Base-by-base conservation (phyloP, 2,329 filamentous ascomycete genomes). In the Colletotrichum cordylinicola region DNA sequence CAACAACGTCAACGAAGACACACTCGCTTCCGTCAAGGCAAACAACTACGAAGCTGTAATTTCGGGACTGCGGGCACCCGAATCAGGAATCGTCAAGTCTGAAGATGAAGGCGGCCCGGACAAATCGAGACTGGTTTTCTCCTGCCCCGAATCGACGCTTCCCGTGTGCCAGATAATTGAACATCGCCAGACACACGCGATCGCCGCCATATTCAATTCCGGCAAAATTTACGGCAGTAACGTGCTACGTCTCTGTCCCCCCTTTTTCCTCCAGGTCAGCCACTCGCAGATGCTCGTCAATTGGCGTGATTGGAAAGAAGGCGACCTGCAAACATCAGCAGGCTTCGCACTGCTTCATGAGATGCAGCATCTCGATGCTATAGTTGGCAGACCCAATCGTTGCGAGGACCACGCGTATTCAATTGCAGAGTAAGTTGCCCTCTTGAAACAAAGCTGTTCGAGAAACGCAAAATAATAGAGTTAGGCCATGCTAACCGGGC, bases 331-430 rank as follows among this genome's bases (percentile, higher is more conserved):
- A 4, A 15, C 13, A 7, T 66, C 62, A 21, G 62, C 62, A 0
- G 62, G 37, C 16, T 24, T 66, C 8, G 1, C 39, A 4, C 62
- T 66, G 62, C 37, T 66, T 27, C 62, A 66, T 29, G 62, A 66
- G 13, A 66, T 66, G 62, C 62, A 66, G 62, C 62, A 66, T 66
- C 37, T 48, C 6, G 37, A 66, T 27, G 62, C 62, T 9, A 31
- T 66, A 7, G 62, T 66, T 2, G 37, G 33, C 8, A 29, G 4
- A n/a, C 31, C 13, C 33, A 66, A 37, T 1, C 33, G 24, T 24
- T 43, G 62, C 37, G 15, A 1, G 0, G 62, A 66, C 9, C 15
- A 27, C 5, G 62, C 62, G 12, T 48, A 66, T 21, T 0, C 8
- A 15, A 24, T 66, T 37, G 9, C 2, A 66, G 21, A 48, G 37